phyloP scores from a whole-genome alignment of 2,329 filamentous ascomycete genomes.

The Curvularia eragrostidis region DNA sequence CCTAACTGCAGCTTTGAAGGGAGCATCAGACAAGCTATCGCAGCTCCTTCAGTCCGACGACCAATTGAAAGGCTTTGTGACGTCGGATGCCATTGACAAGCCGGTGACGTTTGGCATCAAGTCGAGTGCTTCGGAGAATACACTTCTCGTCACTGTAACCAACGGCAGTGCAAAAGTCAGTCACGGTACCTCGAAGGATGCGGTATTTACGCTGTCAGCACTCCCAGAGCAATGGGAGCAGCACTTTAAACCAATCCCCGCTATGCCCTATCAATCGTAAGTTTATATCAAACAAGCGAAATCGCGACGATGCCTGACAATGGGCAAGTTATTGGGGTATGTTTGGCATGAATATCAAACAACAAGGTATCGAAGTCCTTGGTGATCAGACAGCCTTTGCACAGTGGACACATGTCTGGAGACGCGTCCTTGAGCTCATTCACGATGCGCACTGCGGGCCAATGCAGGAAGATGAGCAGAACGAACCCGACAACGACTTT shows the following conservation, averaged over 20 bases:
- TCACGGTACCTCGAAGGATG: slow-evolving; percentile 41
- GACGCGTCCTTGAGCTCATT: slow-evolving; percentile 56
- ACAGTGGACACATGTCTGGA: slow-evolving; percentile 57
- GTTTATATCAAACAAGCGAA: too few species aligned
- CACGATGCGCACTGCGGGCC: slow-evolving; percentile 58
- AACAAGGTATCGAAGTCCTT: slow-evolving; percentile 57
- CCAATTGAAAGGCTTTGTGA: slow-evolving; percentile 47
- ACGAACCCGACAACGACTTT: slow-evolving; percentile 50
- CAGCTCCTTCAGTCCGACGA: slow-evolving; percentile 43
- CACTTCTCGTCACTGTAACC: slow-evolving; percentile 43
- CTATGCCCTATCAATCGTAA: slow-evolving; percentile 55
- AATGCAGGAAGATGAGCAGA: slow-evolving; percentile 50
- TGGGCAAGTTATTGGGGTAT: slow-evolving; percentile 56
- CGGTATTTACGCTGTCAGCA: slow-evolving; percentile 51
- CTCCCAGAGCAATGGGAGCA: slow-evolving; percentile 56
- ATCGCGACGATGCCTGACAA: too few species aligned
- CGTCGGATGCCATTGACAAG: slow-evolving; percentile 44
- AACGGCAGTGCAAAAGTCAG: slow-evolving; percentile 41
- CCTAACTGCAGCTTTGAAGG: slow-evolving; percentile 41
- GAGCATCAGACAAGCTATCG: slow-evolving; percentile 40
- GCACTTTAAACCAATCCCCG: slow-evolving; percentile 54
- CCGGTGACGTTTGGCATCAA: slow-evolving; percentile 47
- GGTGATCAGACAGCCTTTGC: slow-evolving; percentile 56
- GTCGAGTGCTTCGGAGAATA: slow-evolving; percentile 43
- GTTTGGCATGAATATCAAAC: slow-evolving; percentile 59